These are phyloP conservation scores for Phytophthora litchii DNA, from an alignment of 352 stramenopile species.

Conservation along the genomic window DNA sequence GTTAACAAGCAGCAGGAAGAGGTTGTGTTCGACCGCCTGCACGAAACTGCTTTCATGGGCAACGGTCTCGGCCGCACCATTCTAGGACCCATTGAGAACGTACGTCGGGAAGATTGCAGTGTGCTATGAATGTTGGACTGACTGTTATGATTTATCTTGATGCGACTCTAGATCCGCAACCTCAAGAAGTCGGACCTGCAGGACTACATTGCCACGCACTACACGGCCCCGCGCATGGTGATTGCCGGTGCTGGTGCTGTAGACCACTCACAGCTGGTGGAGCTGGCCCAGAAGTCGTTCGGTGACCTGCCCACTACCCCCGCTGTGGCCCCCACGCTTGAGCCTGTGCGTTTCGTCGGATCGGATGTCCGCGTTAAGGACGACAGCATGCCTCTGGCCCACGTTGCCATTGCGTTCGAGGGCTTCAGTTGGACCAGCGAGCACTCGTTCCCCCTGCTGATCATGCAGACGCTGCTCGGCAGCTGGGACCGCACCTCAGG, in stretches of 20 bases:
- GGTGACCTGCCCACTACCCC: constrained; percentile 90
- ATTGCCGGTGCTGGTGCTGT: constrained; percentile 98
- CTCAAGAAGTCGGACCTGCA: constrained; percentile 95
- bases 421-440: constrained; percentile 98
- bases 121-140: neutral
- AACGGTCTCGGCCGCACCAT: constrained; percentile 98
- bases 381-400: constrained; percentile 87
- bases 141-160: constrained; percentile 13
- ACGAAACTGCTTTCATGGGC: constrained; percentile 98
- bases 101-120: constrained; percentile 54
- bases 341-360: constrained; percentile 85
- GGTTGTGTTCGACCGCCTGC: constrained; percentile 99
- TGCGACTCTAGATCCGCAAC: constrained; percentile 72
- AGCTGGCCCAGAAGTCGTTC: constrained; percentile 97
- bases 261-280: constrained; percentile 97
- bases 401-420: constrained; percentile 98
- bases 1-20: constrained; percentile 99
- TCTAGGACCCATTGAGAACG: constrained; percentile 98
- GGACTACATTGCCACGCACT: constrained; percentile 99
- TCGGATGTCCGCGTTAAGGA: constrained; percentile 94
- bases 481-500: constrained; percentile 93
- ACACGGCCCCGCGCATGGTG: constrained; percentile 99
- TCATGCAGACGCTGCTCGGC: constrained; percentile 96
- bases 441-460: constrained; percentile 98
- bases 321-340: constrained; percentile 67